A percentile compares a stretch with the other conserved stretches of the same genome.
Conservation (phyloP, 2,329 filamentous ascomycete species). For the Xylogone sp. region DNA sequence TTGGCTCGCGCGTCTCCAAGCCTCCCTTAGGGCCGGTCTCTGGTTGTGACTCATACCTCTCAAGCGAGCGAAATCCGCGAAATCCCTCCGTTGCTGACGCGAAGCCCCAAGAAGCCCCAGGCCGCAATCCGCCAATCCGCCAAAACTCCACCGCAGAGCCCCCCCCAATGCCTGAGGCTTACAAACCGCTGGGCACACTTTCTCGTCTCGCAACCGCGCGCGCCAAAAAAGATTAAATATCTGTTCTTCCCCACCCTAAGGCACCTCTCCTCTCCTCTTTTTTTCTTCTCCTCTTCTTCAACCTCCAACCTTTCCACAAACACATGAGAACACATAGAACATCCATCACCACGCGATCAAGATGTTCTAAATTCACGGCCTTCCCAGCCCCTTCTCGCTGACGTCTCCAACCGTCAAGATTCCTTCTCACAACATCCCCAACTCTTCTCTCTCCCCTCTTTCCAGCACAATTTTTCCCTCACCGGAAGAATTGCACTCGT, state of each 20-base stretch:
- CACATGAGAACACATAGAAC: constrained; percentile 27
- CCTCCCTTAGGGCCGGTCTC: neutral
- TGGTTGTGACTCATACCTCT: neutral
- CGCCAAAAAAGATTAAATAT: neutral
- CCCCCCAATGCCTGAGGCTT: too few relatives aligned
- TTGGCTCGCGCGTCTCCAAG: neutral
- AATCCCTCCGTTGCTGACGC: neutral
- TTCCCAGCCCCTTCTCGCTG: constrained; percentile 29
- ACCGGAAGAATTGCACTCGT: constrained; percentile 65
- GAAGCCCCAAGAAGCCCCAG: too few relatives aligned
- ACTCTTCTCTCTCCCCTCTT: constrained; percentile 40
- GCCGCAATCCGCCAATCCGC: too few relatives aligned
- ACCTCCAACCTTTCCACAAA: constrained; percentile 31
- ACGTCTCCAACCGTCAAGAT: constrained; percentile 51
- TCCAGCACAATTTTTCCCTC: constrained; percentile 46
- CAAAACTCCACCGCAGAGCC: too few relatives aligned
- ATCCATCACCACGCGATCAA: constrained; percentile 34
- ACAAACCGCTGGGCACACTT: too few relatives aligned
- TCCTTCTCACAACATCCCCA: constrained; percentile 34
- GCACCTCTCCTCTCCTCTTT: constrained; percentile 18
- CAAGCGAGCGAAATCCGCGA: neutral
- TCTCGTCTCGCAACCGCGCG: neutral
- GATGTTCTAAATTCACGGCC: constrained; percentile 55
- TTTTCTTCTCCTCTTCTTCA: constrained; percentile 30
- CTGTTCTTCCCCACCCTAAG: neutral